Conservation (phyloP, 352 stramenopile genomes). For the Pythium aristosporum region DNA sequence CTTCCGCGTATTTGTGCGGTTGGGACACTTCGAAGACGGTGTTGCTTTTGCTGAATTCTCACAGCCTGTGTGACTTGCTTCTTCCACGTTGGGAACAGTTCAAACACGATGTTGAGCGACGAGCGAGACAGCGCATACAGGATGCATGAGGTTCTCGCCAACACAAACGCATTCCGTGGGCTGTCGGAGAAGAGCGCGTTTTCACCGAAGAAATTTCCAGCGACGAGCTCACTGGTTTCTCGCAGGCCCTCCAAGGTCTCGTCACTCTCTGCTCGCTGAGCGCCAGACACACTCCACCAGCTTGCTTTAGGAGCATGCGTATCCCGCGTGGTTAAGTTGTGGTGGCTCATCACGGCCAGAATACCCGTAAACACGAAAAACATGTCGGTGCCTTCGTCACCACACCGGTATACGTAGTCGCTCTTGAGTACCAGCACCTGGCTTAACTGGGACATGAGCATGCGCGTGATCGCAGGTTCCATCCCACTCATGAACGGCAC, state of each 20-base stretch:
- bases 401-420: constrained; percentile 46
- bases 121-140: constrained; percentile 43
- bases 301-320: background rate
- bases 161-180: constrained; percentile 41
- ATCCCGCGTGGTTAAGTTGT: constrained; percentile 7
- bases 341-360: constrained; percentile 33
- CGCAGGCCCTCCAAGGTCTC: constrained; percentile 15
- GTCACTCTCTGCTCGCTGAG: background rate
- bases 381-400: constrained; percentile 57
- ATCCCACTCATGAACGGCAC: constrained; percentile 52
- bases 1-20: background rate
- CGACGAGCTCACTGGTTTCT: constrained; percentile 34
- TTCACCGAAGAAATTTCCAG: constrained; percentile 46
- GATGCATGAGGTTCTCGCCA: constrained; percentile 47
- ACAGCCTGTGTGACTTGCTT: constrained; percentile 49
- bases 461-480: constrained; percentile 42
- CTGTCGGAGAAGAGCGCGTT: constrained; percentile 44
- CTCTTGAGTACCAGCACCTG: constrained; percentile 48
- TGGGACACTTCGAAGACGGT: constrained; percentile 21
- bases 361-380: constrained; percentile 56
- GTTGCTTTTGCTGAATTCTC: constrained; percentile 46
- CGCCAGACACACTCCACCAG: background rate
- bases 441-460: constrained; percentile 51
- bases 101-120: constrained; percentile 51
- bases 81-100: constrained; percentile 49